phyloP scores from a whole-genome alignment of 208 protist genomes.

The Trypanosoma cruzi region DNA sequence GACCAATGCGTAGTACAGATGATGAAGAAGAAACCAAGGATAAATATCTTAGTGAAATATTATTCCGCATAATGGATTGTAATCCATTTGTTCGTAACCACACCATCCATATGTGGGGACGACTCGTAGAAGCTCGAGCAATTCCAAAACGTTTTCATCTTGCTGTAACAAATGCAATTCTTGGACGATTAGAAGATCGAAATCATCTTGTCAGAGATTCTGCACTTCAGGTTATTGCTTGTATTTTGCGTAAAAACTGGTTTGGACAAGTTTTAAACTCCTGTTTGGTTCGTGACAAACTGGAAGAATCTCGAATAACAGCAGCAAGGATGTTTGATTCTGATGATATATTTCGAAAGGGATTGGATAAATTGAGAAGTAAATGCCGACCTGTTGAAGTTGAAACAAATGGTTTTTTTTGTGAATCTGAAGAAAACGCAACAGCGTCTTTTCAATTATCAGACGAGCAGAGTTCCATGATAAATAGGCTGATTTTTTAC shows the following conservation, averaged over 20 bases:
- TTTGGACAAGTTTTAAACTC: constrained; percentile 80
- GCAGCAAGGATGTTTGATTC: constrained; percentile 36
- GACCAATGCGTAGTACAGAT: constrained; percentile 34
- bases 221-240: constrained; percentile 69
- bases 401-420: constrained; percentile 24
- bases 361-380: constrained; percentile 33
- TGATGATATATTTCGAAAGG: constrained; percentile 14
- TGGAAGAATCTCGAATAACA: constrained; percentile 39
- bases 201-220: constrained; percentile 89
- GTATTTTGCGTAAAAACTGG: constrained; percentile 81
- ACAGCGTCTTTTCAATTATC: constrained; percentile 24
- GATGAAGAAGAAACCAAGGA: constrained; percentile 54
- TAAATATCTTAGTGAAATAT: constrained; percentile 77
- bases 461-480: constrained; percentile 48
- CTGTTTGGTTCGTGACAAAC: constrained; percentile 51
- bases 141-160: constrained; percentile 83
- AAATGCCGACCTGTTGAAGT: constrained; percentile 40
- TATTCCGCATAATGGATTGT: constrained; percentile 86
- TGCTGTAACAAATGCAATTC: constrained; percentile 60
- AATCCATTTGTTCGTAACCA: constrained; percentile 91
- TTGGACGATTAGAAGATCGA: constrained; percentile 78
- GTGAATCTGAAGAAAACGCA: constrained; percentile 23
- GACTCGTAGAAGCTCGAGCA: constrained; percentile 64
- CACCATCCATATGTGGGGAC: constrained; percentile 77
- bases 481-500: constrained; percentile 82